Evolutionary conservation across 1,284 basidiomycete species (phyloP), one percentile per base, ranked within the genome.

Genomic region (Marasmius oreades): DNA sequence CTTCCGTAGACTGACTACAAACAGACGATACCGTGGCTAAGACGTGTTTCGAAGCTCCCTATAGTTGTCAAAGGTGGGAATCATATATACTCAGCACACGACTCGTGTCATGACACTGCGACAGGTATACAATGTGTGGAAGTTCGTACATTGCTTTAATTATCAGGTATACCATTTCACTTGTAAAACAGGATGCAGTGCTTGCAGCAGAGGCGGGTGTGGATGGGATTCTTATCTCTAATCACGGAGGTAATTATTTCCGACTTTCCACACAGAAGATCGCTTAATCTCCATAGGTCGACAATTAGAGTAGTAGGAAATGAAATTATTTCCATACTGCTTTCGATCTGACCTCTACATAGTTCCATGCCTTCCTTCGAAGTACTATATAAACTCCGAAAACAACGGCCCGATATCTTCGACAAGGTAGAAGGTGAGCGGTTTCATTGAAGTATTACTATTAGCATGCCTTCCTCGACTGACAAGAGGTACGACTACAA

Each of bases 151-250:
- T 37, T 52, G 11, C 55, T 50, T 8, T 10, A 31, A 33, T 36
- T 20, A 11, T 3, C 33, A 18, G 14, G 5, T 37, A 24, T 20
- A 8, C 22, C 36, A 23, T 22, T 34, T 39, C 42, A 33, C 36
- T 37, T 56, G 8, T 57, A 87, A 4, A 31, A 31, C 28, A 31
- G 28, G 88, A 91, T 69, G 94, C 93, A 1, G 85, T 97, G 5
- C 78, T 93, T 55, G 95, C 95, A 20, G 88, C 83, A n/a, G 90
- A 97, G 66, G 84, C 85, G 12, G 93, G 94, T 4, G 84, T 90
- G 18, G 88, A 92, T 59, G 95, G 92, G 5, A 90, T 98, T 55
- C 79, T 97, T 26, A 71, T 94, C n/a, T 92, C 91, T 3, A 97
- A 97, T 64, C 94, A 96, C 65, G 93, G 93, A 58, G 93, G 94